phyloP scores from a whole-genome alignment of 306 rosid species.

The Quercus berberidifolia region DNA sequence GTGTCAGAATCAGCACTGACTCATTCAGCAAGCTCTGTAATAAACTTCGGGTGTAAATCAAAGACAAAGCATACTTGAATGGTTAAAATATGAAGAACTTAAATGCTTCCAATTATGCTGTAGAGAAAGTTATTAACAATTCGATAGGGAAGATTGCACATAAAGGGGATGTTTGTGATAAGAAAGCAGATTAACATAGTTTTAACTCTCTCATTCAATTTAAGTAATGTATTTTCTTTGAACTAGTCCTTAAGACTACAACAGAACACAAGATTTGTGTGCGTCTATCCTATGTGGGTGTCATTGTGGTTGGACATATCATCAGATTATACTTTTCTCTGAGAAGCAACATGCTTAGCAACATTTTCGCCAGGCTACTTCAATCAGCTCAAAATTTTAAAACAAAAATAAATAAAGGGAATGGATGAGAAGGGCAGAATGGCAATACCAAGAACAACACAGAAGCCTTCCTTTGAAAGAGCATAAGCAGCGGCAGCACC shows the following conservation, averaged over 20 bases:
- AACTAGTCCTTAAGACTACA: no score
- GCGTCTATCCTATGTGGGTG: background rate
- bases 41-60: background rate
- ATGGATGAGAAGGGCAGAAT: background rate
- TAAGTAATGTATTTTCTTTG: no score
- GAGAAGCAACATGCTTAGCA: background rate
- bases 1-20: background rate
- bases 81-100: background rate
- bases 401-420: no score
- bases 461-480: conserved; percentile 69
- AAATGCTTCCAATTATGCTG: background rate
- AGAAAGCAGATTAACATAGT: no score
- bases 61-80: background rate
- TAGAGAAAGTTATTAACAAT: no score
- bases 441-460: conserved; percentile 59
- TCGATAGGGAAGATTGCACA: no score
- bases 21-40: background rate
- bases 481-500: conserved; percentile 73
- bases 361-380: no score
- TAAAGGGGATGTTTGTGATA: no score
- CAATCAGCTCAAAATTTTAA: no score
- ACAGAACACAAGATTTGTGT: no score
- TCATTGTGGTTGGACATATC: background rate
- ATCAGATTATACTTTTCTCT: background rate
- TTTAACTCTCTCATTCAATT: no score